Percentiles rank a stretch among this genome's conserved stretches.
Conservation (phyloP, 495 filamentous ascomycete genomes). For the Neurospora terricola region DNA sequence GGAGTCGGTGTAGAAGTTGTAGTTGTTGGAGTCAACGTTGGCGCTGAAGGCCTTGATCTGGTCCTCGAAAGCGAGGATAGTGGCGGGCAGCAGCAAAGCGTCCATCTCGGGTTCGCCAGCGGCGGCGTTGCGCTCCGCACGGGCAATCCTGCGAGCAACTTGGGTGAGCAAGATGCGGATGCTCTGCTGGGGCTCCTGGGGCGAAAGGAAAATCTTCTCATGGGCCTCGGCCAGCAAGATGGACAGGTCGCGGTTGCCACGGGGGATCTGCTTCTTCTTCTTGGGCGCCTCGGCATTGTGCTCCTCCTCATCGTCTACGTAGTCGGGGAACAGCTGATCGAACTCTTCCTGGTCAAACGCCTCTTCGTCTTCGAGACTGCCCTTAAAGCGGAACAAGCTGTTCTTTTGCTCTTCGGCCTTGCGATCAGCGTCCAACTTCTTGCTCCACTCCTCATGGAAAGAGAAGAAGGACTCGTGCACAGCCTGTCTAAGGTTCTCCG, state of each 20-base stretch:
- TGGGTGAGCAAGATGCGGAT: conserved; percentile 28
- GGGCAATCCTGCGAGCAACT: conserved; percentile 24
- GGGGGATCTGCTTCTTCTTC: conserved; percentile 11
- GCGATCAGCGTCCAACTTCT: conserved; percentile 60
- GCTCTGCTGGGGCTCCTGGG: conserved; percentile 21
- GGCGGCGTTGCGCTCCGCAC: conserved; percentile 11
- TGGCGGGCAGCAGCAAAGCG: conserved; percentile 49
- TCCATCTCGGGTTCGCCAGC: conserved; percentile 30
- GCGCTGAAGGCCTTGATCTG: conserved; percentile 44
- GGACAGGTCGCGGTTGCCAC: conserved; percentile 33
- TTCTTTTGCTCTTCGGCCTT: conserved; percentile 57
- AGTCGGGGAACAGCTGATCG: conserved; percentile 69
- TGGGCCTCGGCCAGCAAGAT: conserved; percentile 36
- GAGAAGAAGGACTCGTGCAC: conserved; percentile 49
- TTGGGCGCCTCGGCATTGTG: conserved; percentile 8
- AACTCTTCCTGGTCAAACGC: conserved; percentile 71
- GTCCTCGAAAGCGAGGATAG: conserved; percentile 53
- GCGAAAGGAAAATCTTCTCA: conserved; percentile 37
- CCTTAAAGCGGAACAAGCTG: conserved; percentile 73
- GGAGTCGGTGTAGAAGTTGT: conserved; percentile 82
- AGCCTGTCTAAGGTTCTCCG: conserved; percentile 18
- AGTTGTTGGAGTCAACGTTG: conserved; percentile 28
- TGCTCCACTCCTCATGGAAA: conserved; percentile 71
- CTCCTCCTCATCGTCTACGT: conserved; percentile 28
- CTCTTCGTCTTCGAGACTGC: conserved; percentile 60